A percentile compares a stretch with the other conserved stretches of the same genome.
Conservation (phyloP, 345 rosid genomes). For the Citrus unshiu region DNA sequence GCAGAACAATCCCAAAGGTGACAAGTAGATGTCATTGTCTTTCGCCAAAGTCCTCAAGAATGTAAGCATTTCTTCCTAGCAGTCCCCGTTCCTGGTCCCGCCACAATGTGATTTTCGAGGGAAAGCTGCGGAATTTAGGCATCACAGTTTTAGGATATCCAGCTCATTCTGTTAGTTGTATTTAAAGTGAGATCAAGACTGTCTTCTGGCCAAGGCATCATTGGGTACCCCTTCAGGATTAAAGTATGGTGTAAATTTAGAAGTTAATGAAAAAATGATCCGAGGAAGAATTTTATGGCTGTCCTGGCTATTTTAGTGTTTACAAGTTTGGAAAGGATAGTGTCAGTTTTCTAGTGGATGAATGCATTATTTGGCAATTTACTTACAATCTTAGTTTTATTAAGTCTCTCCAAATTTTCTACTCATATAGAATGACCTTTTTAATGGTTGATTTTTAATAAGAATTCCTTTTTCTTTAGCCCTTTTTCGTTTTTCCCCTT, state of each 20-base stretch:
- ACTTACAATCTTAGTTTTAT: not conserved
- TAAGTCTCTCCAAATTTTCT: not conserved
- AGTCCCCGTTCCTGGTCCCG: constrained; percentile 24
- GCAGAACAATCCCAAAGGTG: constrained; percentile 63
- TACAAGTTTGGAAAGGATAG: not conserved
- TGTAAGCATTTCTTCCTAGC: constrained; percentile 12
- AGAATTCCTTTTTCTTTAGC: not conserved
- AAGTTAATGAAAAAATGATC: not conserved
- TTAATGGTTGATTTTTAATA: not conserved
- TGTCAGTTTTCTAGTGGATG: not conserved
- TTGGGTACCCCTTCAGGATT: not conserved
- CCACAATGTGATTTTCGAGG: constrained; percentile 26
- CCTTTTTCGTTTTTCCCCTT: too few species aligned
- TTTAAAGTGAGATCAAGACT: not conserved
- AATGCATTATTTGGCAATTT: not conserved
- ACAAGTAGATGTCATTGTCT: constrained; percentile 18
- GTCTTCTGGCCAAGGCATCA: not conserved
- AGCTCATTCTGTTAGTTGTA: constrained; percentile 5
- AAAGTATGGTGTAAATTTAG: not conserved
- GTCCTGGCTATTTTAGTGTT: constrained; percentile 6
- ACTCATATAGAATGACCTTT: not conserved
- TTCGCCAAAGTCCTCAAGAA: constrained; percentile 2
- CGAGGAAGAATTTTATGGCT: not conserved
- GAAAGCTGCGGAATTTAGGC: constrained; percentile 32
- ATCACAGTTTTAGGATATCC: constrained; percentile 12